Percentiles rank a stretch among this genome's conserved stretches.
These are phyloP conservation scores for Nepenthes gracilis DNA, from an alignment of 148 eudicot genomes.

Conservation along the genomic window DNA sequence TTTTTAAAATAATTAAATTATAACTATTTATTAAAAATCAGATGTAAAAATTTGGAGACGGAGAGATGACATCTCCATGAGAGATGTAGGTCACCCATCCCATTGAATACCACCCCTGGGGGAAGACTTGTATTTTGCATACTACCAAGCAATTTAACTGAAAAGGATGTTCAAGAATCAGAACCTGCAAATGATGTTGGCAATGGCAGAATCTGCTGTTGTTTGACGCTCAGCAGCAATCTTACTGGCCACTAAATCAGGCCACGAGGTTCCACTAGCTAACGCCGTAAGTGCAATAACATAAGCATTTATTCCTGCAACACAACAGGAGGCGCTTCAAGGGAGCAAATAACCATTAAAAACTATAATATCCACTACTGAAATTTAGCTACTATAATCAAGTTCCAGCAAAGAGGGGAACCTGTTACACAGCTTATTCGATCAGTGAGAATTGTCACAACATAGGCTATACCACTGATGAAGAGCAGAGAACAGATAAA, in stretches of 20 bases:
- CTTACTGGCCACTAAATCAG: conserved; percentile 92
- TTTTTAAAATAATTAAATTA: no score
- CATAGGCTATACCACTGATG: conserved; percentile 71
- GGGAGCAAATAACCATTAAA: not conserved
- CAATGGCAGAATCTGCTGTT: conserved; percentile 95
- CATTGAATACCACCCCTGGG: not conserved
- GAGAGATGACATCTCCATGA: no score
- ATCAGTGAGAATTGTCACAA: conserved; percentile 67
- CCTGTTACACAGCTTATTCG: conserved; percentile 90
- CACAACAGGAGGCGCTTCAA: not conserved
- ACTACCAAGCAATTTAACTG: not conserved
- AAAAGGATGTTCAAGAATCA: not conserved
- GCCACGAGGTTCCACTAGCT: conserved; percentile 96
- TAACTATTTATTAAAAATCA: no score
- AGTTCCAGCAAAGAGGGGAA: conserved; percentile 5
- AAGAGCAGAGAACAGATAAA: conserved; percentile 62
- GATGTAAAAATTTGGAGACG: no score
- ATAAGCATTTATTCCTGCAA: conserved; percentile 65
- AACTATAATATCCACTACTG: not conserved
- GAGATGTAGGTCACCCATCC: no score
- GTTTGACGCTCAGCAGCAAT: conserved; percentile 86
- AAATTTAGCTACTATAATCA: not conserved
- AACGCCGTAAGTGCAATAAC: conserved; percentile 88
- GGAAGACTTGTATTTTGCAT: not conserved
- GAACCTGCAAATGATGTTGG: conserved; percentile 50